These are phyloP conservation scores for Yamadazyma sp. DNA, from an alignment of 1,139 yeast genomes.

Conservation along the genomic window DNA sequence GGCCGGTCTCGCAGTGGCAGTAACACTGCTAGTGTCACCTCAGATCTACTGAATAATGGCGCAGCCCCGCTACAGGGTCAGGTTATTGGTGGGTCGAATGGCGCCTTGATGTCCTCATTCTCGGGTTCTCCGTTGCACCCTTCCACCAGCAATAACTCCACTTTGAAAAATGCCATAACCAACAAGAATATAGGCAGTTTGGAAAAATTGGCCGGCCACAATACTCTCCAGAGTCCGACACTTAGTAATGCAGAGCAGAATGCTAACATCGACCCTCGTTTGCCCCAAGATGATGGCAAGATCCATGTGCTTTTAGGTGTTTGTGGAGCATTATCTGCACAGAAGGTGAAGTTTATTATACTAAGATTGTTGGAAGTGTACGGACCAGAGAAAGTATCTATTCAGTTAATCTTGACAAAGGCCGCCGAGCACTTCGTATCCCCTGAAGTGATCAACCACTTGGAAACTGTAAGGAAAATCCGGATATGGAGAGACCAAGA, in stretches of 20 bases:
- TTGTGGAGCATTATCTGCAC: constrained; percentile 83
- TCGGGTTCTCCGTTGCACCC: not conserved
- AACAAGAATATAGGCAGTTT: constrained; percentile 15
- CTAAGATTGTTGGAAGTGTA: constrained; percentile 77
- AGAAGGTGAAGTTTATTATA: constrained; percentile 72
- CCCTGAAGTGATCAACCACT: constrained; percentile 47
- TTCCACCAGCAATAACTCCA: not conserved
- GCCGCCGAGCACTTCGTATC: constrained; percentile 81
- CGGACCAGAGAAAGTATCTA: constrained; percentile 68
- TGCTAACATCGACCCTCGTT: constrained; percentile 68
- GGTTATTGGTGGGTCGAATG: not conserved
- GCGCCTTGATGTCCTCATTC: not conserved
- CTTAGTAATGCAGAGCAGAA: constrained; percentile 38
- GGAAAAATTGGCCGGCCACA: constrained; percentile 14
- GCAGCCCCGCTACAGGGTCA: constrained; percentile 12
- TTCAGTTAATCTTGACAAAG: constrained; percentile 78
- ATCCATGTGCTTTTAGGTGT: constrained; percentile 85
- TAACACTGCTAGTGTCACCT: constrained; percentile 17
- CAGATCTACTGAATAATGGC: constrained; percentile 15
- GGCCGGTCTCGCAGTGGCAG: constrained; percentile 45
- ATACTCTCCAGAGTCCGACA: constrained; percentile 11
- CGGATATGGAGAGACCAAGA: constrained; percentile 87
- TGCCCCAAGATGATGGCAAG: constrained; percentile 91
- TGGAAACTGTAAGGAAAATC: constrained; percentile 44
- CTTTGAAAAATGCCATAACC: constrained; percentile 2